A percentile compares a stretch with the other conserved stretches of the same genome.
Evolutionary conservation across 495 filamentous ascomycete species (phyloP).

Genomic region (Aspergillus asperescens): DNA sequence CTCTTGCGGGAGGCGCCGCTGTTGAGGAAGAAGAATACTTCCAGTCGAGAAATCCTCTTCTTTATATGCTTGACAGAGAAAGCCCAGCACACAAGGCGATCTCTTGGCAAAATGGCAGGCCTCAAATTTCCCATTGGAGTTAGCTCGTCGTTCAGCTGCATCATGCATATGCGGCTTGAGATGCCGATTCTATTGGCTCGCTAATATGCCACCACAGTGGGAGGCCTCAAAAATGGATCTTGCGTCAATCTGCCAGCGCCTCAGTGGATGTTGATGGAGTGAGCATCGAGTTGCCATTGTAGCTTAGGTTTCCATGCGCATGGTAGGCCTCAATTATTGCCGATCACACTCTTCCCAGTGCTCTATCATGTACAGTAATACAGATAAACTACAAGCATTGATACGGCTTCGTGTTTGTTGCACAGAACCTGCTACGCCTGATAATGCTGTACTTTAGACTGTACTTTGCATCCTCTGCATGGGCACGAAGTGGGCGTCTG

Average conservation of each 20-base stretch:
- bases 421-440: background rate
- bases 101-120: background rate
- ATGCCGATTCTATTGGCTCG: background rate
- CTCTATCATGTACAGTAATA: background rate
- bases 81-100: background rate
- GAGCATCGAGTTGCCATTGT: background rate
- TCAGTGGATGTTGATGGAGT: background rate
- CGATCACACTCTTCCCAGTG: background rate
- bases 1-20: background rate
- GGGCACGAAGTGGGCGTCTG: background rate
- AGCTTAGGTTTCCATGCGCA: background rate
- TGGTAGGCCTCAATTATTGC: conserved; percentile 1
- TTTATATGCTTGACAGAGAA: background rate
- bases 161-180: background rate
- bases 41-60: background rate
- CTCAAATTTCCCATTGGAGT: background rate
- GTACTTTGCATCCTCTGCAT: background rate
- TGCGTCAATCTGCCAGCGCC: background rate
- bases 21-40: background rate
- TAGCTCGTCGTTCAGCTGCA: background rate
- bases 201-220: background rate
- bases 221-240: background rate
- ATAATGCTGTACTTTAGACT: no score
- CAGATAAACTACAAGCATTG: background rate
- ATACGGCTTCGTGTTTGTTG: background rate